Base-by-base conservation (phyloP, 1,284 basidiomycete genomes). In the Ustilago curta region DNA sequence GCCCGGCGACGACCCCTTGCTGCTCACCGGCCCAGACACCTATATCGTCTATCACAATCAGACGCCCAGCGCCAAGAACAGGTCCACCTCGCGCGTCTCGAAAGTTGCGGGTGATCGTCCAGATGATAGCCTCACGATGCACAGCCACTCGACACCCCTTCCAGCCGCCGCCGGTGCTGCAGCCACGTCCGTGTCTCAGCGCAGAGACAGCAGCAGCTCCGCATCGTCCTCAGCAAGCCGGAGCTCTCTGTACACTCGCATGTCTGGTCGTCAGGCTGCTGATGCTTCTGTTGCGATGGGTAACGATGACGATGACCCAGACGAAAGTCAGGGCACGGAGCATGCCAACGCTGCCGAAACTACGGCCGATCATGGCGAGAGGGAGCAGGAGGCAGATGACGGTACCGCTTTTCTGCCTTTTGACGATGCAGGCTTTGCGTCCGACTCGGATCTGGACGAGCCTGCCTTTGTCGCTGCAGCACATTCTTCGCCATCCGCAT, bases 1-100 rank as follows among this genome's bases (percentile, higher is more conserved):
- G 39, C 76, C 76, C 4, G 60, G 72, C 8, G 76, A 78, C 44
- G 76, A 78, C 40, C 76, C 76, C 8, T 51, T 78, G 25, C 60
- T 78, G 31, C 52, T 78, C 18, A 65, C 52, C 6, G 73, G 68
- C 18, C 73, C 73, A 9, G 56, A 76, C 50, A 65, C 59, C 4
- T 65, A 59, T 25, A 49, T 58, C 12, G 48, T 68, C 49, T 70
- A 70, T 18, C 68, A 70, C 45, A 35, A 70, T n/a, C 52, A 57
- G 49, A 70, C 68, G 5, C 68, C 62, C 1, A 58, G 57, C 31
- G 61, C 57, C 9, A 70, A 52, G 32, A 43, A 59, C 25, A 59
- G 62, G 31, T 50, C 58, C 31, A 42, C 45, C 0, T 25, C 29
- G 32, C 40, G 57, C 6, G 4, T 35, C 6, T 40, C 48, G 25